Percentiles rank a stretch among this genome's conserved stretches.
phyloP scores from a whole-genome alignment of 2,329 filamentous ascomycete species.

The Ophiostoma sp. region DNA sequence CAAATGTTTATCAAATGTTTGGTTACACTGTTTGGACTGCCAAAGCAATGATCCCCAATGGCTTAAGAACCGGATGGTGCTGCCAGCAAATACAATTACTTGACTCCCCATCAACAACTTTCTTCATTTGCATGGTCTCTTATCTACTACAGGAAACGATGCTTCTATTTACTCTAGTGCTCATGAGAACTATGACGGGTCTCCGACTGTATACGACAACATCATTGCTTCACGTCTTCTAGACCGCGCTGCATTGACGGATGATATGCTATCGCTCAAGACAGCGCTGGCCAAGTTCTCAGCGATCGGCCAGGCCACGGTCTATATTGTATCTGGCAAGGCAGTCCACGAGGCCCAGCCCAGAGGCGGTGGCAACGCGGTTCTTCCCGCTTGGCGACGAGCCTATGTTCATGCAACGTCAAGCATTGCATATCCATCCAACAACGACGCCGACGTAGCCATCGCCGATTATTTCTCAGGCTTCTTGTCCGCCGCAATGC shows the following conservation, averaged over 20 bases:
- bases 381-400: background rate
- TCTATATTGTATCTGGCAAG: background rate
- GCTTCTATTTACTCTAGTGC: background rate
- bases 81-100: too few species aligned
- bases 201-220: background rate
- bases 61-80: too few species aligned
- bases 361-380: background rate
- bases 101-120: too few species aligned
- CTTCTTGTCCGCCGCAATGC: background rate
- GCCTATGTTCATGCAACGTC: background rate
- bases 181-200: background rate
- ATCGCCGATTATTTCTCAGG: background rate
- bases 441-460: background rate
- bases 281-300: background rate
- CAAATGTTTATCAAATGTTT: too few species aligned
- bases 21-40: too few species aligned
- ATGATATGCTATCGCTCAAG: background rate
- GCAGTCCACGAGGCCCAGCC: background rate
- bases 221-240: background rate
- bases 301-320: conserved; percentile 1
- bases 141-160: background rate
- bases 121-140: too few species aligned
- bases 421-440: background rate
- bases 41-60: too few species aligned
- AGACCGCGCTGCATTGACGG: background rate